Conservation (phyloP, 306 rosid genomes). For the Coriaria nepalensis region DNA sequence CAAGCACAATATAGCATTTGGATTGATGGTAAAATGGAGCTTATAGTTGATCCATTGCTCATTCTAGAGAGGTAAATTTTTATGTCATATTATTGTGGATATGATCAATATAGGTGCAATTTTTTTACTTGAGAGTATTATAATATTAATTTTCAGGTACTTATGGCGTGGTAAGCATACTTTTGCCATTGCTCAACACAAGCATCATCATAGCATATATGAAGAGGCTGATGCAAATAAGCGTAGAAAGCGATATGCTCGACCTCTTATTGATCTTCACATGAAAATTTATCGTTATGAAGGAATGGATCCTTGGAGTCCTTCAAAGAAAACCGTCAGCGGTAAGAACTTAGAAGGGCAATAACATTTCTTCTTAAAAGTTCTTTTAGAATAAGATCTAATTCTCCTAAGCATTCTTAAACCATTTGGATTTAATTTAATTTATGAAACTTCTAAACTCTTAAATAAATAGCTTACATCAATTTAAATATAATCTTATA, state of each 20-base stretch:
- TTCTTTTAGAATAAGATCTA: no score
- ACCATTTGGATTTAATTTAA: no score
- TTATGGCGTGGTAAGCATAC: conserved; percentile 85
- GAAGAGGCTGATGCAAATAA: conserved; percentile 99
- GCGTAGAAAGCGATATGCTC: conserved; percentile 93
- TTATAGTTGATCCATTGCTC: conserved; percentile 68
- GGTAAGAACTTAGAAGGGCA: conserved; percentile 39
- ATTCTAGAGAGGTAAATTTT: conserved; percentile 67
- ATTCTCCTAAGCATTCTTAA: no score
- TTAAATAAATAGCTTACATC: no score
- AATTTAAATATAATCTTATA: no score
- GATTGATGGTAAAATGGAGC: conserved; percentile 54
- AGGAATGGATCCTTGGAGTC: conserved; percentile 83
- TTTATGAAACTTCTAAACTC: no score
- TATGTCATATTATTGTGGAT: no score
- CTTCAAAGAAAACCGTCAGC: conserved; percentile 49
- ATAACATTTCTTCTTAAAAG: conserved; percentile 3
- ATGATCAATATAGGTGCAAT: no score
- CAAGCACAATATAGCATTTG: conserved; percentile 66
- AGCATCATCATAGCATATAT: conserved; percentile 74
- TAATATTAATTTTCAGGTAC: conserved; percentile 39
- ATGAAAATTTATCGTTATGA: conserved; percentile 88
- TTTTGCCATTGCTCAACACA: conserved; percentile 95
- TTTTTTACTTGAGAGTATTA: no score
- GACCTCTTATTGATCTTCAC: conserved; percentile 93